A percentile compares a stretch with the other conserved stretches of the same genome.
These are phyloP conservation scores for Ogataea corticis DNA, from an alignment of 805 yeast species.

Conservation along the genomic window DNA sequence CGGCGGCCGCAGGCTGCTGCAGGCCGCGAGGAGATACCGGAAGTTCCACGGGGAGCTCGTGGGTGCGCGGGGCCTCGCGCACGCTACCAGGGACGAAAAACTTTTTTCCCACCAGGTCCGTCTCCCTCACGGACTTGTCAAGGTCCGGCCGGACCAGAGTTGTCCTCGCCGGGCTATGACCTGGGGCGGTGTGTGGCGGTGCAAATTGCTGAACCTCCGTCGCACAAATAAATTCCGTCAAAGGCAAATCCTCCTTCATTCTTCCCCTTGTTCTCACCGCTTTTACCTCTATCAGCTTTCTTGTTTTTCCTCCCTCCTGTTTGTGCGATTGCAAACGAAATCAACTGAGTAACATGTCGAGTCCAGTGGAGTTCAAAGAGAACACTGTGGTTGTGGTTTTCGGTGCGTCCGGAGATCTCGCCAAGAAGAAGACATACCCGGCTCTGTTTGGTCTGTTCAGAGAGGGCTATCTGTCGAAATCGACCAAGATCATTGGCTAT, in stretches of 20 bases:
- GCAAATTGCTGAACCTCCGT: not conserved
- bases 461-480: constrained; percentile 72
- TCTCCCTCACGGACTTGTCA: not conserved
- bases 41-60: not conserved
- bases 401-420: constrained; percentile 95
- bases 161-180: constrained; percentile 10
- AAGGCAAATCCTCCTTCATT: not conserved
- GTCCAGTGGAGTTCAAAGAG: constrained; percentile 51
- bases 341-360: constrained; percentile 12
- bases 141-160: constrained; percentile 12
- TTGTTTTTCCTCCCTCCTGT: no score
- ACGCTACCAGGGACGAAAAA: not conserved
- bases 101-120: not conserved
- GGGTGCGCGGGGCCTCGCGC: no score
- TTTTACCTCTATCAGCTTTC: not conserved
- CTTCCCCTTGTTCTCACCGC: not conserved
- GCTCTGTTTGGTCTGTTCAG: constrained; percentile 75
- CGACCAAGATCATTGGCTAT: constrained; percentile 81
- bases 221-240: not conserved
- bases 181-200: constrained; percentile 6
- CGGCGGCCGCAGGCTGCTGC: no score
- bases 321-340: not conserved
- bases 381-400: constrained; percentile 77
- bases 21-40: not conserved
- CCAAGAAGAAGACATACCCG: constrained; percentile 93